These are phyloP conservation scores for Globisporangium takayamanum DNA, from an alignment of 352 stramenopile species.

Conservation along the genomic window DNA sequence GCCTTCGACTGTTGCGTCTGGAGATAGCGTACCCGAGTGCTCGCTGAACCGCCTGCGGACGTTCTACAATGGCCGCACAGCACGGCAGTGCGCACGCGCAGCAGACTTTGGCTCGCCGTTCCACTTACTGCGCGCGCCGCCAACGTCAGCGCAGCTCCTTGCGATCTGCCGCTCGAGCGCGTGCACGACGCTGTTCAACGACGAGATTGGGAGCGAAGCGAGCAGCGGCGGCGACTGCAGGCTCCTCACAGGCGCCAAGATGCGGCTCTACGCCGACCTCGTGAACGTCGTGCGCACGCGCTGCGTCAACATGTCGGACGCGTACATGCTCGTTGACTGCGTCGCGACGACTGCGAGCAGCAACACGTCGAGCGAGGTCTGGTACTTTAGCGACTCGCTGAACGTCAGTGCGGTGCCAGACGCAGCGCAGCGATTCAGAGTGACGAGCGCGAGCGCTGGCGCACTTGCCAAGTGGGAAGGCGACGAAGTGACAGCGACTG, in stretches of 20 bases:
- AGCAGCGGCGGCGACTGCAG: slow-evolving; percentile 2
- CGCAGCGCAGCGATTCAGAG: neutral
- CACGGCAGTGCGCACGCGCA: slow-evolving; percentile 5
- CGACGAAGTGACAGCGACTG: slow-evolving; percentile 5
- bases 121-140: slow-evolving; percentile 2
- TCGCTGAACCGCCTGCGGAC: neutral
- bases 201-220: neutral
- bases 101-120: slow-evolving; percentile 6
- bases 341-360: neutral
- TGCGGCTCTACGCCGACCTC: slow-evolving; percentile 10
- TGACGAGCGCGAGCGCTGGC: neutral
- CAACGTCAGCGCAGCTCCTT: slow-evolving; percentile 2
- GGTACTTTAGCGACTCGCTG: slow-evolving; percentile 9
- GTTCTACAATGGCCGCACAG: neutral
- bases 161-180: slow-evolving; percentile 9
- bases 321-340: slow-evolving; percentile 13
- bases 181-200: slow-evolving; percentile 6
- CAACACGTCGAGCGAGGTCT: slow-evolving; percentile 9
- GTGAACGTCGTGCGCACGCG: slow-evolving; percentile 3
- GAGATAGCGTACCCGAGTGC: neutral
- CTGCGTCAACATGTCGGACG: slow-evolving; percentile 7
- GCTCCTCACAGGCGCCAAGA: slow-evolving; percentile 2
- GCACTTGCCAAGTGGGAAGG: slow-evolving; percentile 3
- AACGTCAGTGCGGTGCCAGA: slow-evolving; percentile 4
- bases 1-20: too few relatives aligned